phyloP scores from a whole-genome alignment of 148 eudicot genomes.

The Rhododendron kiyosumense region DNA sequence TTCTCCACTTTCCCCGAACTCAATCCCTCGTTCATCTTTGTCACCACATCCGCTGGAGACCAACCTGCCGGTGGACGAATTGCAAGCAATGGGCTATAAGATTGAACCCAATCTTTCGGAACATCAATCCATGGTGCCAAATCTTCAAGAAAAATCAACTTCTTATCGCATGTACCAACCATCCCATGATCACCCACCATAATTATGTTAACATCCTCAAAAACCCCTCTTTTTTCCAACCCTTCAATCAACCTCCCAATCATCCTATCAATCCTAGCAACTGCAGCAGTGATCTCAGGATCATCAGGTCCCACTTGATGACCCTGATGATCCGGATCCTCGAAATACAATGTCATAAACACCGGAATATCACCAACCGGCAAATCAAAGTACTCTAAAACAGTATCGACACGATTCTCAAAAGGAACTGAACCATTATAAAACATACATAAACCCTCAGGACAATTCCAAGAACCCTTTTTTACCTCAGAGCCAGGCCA shows the following conservation, averaged over 20 bases:
- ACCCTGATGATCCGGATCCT: conserved; percentile 96
- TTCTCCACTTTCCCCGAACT: conserved; percentile 57
- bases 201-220: conserved; percentile 74
- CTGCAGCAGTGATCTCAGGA: conserved; percentile 68
- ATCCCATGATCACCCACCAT: conserved; percentile 95
- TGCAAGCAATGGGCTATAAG: conserved; percentile 69
- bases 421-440: conserved; percentile 80
- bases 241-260: conserved; percentile 80
- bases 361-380: conserved; percentile 49
- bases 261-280: conserved; percentile 53
- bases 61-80: conserved; percentile 53
- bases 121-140: conserved; percentile 62
- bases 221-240: conserved; percentile 70
- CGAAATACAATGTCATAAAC: conserved; percentile 84
- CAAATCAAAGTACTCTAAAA: conserved; percentile 65
- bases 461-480: conserved; percentile 68
- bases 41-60: conserved; percentile 43
- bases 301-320: conserved; percentile 90
- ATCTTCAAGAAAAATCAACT: conserved; percentile 65
- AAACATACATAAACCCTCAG: conserved; percentile 34
- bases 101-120: conserved; percentile 64
- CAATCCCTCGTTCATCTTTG: conserved; percentile 76
- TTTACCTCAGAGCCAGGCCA: conserved; percentile 93
- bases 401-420: conserved; percentile 64
- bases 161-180: conserved; percentile 92